These are phyloP conservation scores for Schizopora paradoxa DNA, from an alignment of 1,284 basidiomycete species.

Conservation along the genomic window DNA sequence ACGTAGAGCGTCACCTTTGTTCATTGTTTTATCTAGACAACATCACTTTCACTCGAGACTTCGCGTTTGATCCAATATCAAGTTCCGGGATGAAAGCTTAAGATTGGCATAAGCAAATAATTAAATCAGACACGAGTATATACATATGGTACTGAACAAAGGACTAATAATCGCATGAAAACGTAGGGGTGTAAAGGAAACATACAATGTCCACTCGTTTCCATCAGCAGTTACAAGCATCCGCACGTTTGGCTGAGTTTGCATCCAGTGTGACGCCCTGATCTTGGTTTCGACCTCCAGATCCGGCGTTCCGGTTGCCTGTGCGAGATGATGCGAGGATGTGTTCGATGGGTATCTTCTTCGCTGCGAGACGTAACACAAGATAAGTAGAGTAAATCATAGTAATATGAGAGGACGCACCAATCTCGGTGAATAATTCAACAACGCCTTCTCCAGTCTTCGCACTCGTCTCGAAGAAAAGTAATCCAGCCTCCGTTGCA, in stretches of 20 bases:
- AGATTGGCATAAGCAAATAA: too few relatives aligned
- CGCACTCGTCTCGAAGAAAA: constrained; percentile 98
- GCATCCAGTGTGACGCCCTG: constrained; percentile 71
- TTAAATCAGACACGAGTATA: too few relatives aligned
- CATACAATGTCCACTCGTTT: too few relatives aligned
- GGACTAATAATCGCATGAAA: too few relatives aligned
- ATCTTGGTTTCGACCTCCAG: constrained; percentile 48
- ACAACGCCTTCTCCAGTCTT: constrained; percentile 97
- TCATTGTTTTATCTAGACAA: too few relatives aligned
- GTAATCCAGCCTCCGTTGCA: constrained; percentile 84
- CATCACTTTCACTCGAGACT: too few relatives aligned
- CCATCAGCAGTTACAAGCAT: constrained; percentile 74
- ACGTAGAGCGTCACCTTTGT: too few relatives aligned
- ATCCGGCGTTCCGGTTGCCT: constrained; percentile 53
- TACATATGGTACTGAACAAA: too few relatives aligned
- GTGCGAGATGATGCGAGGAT: constrained; percentile 77
- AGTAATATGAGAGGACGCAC: constrained; percentile 42
- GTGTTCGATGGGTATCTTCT: constrained; percentile 94
- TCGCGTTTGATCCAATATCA: too few relatives aligned
- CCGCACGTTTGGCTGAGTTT: constrained; percentile 60
- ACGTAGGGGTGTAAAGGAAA: too few relatives aligned
- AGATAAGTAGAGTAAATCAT: constrained; percentile 4
- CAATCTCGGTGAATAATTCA: constrained; percentile 98
- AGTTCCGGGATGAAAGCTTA: too few relatives aligned
- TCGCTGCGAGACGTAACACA: constrained; percentile 49